phyloP scores from a whole-genome alignment of 2,329 filamentous ascomycete species.

The Venturia effusa region DNA sequence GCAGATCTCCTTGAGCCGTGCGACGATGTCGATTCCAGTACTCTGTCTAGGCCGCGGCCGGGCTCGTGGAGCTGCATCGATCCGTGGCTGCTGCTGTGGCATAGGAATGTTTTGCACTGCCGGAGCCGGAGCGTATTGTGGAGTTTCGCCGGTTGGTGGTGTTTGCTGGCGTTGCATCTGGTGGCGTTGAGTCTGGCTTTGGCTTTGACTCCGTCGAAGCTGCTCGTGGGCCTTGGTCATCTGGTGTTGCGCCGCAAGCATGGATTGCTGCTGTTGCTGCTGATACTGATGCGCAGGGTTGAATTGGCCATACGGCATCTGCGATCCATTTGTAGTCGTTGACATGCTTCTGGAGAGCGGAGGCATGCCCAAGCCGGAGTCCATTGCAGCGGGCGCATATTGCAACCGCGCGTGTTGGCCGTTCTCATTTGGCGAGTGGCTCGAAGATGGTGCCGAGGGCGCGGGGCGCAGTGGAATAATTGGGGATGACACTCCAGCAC shows the following conservation, averaged over 20 bases:
- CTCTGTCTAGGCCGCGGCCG: slow-evolving; percentile 71
- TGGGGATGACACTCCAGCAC: slow-evolving; percentile 29
- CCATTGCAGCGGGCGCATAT: slow-evolving; percentile 31
- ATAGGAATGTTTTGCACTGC: slow-evolving; percentile 32
- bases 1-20: slow-evolving; percentile 78
- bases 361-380: slow-evolving; percentile 14
- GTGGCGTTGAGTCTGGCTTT: slow-evolving; percentile 36
- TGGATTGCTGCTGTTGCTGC: slow-evolving; percentile 77
- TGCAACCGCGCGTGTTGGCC: slow-evolving; percentile 31
- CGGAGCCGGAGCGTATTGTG: slow-evolving; percentile 33
- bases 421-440: slow-evolving; percentile 12
- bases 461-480: slow-evolving; percentile 46
- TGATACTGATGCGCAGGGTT: slow-evolving; percentile 34
- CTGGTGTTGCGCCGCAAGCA: slow-evolving; percentile 68
- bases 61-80: slow-evolving; percentile 51
- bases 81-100: slow-evolving; percentile 33
- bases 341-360: slow-evolving; percentile 20
- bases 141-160: slow-evolving; percentile 32
- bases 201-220: slow-evolving; percentile 62
- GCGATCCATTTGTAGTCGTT: slow-evolving; percentile 17
- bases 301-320: slow-evolving; percentile 31
- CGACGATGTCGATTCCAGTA: slow-evolving; percentile 70
- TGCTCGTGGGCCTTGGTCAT: slow-evolving; percentile 47
- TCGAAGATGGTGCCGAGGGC: slow-evolving; percentile 34
- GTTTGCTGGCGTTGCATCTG: slow-evolving; percentile 20